Base-by-base conservation (phyloP, 2,329 filamentous ascomycete species). In the Hawksworthiomyces lignivorus region DNA sequence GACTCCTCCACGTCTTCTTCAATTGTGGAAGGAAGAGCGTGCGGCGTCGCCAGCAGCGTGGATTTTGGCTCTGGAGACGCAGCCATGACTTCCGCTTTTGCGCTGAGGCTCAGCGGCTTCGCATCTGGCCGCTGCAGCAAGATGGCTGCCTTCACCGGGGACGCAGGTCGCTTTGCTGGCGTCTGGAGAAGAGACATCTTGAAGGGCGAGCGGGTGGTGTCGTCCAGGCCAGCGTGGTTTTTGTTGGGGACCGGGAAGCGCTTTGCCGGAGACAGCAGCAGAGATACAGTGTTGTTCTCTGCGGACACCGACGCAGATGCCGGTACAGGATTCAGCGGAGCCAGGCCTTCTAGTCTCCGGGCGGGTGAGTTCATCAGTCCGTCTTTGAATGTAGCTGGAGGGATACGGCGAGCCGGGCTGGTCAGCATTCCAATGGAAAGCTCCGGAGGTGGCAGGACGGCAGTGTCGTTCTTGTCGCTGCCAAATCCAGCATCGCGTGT, bases 391-490 rank as follows among this genome's bases (percentile, higher is more conserved):
- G 76, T 70, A 2, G 74, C 73, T 5, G 66, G 52, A 2, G 72
- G 67, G 8, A 66, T 64, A 21, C 75, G 67, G 42, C 73, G 70
- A n/a, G 75, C 72, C 3, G 78, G 76, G 33, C 75, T 80, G 17
- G 58, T 63, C 32, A 80, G 57, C 11, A 66, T 58, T 1, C 65
- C 57, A 4, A 58, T 52, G 19, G 55, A 52, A 0, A 62, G 51
- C 36, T 70, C 65, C 7, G 62, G 58, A 6, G 60, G 47, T 14
- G 35, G 15, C 14, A 45, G 31, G 7, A 26, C 7, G 1, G 29
- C 32, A 9, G 37, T 57, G 31, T 58, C 62, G 26, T 14, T 7
- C 5, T 15, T n/a, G 21, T 9, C n/a, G 26, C 18, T 35, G 18
- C 7, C n/a, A 7, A n/a, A 12, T 26, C 24, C 14, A n/a, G n/a